Conservation (phyloP, 495 filamentous ascomycete species). For the Aspergillus cavernicola region DNA sequence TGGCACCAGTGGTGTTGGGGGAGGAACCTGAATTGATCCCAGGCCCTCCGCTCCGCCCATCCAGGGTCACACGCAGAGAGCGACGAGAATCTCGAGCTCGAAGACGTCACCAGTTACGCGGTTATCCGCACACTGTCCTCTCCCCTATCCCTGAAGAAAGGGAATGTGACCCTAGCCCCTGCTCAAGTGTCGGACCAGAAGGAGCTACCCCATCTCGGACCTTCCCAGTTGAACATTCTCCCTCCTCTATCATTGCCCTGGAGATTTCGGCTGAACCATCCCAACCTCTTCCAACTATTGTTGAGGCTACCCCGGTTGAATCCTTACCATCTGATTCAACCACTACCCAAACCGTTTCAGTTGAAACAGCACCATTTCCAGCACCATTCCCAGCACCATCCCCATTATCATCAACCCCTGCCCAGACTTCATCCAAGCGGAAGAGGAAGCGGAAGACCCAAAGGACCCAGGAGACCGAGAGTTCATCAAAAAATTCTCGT, state of each 20-base stretch:
- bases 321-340: background rate
- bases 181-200: slow-evolving; percentile 9
- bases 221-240: background rate
- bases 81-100: background rate
- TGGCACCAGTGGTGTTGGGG: slow-evolving; percentile 15
- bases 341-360: background rate
- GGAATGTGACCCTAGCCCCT: slow-evolving; percentile 1
- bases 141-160: slow-evolving; percentile 14
- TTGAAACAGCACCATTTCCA: too few species aligned
- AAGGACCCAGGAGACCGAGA: background rate
- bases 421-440: background rate
- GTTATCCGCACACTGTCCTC: background rate
- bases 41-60: slow-evolving; percentile 11
- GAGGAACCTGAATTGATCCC: slow-evolving; percentile 7
- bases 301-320: background rate
- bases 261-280: background rate
- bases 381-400: too few species aligned
- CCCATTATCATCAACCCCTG: too few species aligned
- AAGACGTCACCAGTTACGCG: background rate
- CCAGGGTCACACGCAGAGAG: background rate
- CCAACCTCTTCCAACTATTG: background rate
- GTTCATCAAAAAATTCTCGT: background rate
- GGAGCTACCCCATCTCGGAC: background rate
- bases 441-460: background rate
- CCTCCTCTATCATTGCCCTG: background rate